Conservation (phyloP, 2,329 filamentous ascomycete genomes). For the Elsinoe batatas region DNA sequence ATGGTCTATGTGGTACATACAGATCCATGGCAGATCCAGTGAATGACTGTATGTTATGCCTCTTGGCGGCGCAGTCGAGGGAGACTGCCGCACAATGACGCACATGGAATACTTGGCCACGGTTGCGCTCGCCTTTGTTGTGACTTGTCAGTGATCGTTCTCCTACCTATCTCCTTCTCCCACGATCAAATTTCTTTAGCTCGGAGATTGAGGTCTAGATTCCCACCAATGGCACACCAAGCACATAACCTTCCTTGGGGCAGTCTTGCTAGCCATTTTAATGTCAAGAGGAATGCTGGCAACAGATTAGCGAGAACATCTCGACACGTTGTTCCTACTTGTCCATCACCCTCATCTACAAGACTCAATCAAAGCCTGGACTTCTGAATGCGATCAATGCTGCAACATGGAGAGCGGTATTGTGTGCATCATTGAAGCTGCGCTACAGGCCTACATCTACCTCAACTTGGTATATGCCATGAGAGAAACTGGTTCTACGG, state of each 20-base stretch:
- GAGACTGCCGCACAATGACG: no score
- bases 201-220: no score
- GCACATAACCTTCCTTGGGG: slow-evolving; percentile 1
- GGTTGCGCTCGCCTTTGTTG: not conserved
- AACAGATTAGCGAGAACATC: not conserved
- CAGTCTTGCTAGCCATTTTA: not conserved
- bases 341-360: not conserved
- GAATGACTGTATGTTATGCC: no score
- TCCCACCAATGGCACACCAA: not conserved
- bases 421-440: not conserved
- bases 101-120: no score
- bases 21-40: no score
- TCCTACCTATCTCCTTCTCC: not conserved
- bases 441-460: not conserved
- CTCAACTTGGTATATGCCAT: not conserved
- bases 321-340: slow-evolving; percentile 2
- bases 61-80: no score
- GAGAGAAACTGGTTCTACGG: not conserved
- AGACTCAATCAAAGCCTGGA: not conserved
- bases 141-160: not conserved
- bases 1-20: no score
- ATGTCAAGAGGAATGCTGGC: not conserved
- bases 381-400: not conserved
- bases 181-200: not conserved
- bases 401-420: slow-evolving; percentile 9